Evolutionary conservation across 116 monocot species (phyloP).

Genomic region (Iris pallida): DNA sequence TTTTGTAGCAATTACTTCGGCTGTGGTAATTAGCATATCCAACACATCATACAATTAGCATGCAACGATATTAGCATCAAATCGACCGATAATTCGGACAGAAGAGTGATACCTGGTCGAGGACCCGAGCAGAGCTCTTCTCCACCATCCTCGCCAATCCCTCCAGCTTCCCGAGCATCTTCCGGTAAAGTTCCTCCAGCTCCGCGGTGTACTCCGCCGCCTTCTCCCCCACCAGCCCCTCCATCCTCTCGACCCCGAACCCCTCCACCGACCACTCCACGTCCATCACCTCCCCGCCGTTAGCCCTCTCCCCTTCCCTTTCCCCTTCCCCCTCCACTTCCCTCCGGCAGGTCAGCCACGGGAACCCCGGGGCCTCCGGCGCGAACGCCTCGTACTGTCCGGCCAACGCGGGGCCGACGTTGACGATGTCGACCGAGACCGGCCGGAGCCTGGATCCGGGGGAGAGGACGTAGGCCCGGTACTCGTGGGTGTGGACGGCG

Average conservation of each 20-base stretch:
- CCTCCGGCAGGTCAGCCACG: conserved; percentile 36
- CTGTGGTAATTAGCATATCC: too few relatives aligned
- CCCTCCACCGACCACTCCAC: conserved; percentile 42
- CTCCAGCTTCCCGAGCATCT: conserved; percentile 64
- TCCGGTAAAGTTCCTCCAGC: conserved; percentile 68
- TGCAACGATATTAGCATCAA: too few relatives aligned
- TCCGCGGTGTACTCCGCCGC: conserved; percentile 35
- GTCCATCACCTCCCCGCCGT: not conserved
- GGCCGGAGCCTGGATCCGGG: conserved; percentile 25
- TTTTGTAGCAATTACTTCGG: too few relatives aligned
- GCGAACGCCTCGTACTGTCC: conserved; percentile 62
- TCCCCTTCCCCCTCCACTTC: conserved; percentile 7
- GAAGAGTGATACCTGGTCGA: conserved; percentile 55
- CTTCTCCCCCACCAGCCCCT: conserved; percentile 40
- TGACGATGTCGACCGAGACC: conserved; percentile 52
- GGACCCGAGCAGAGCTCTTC: conserved; percentile 52
- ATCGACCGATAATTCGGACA: too few relatives aligned
- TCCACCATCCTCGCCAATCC: conserved; percentile 56
- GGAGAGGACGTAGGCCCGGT: conserved; percentile 48
- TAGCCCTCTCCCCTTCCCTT: conserved; percentile 9
- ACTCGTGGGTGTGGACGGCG: conserved; percentile 73
- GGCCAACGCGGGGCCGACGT: conserved; percentile 69
- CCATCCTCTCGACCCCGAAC: conserved; percentile 49
- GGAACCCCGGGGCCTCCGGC: conserved; percentile 45
- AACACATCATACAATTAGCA: too few relatives aligned